Percentiles rank a stretch among this genome's conserved stretches.
These are phyloP conservation scores for Oidium heveae DNA, from an alignment of 2,329 filamentous ascomycete genomes.

Conservation along the genomic window DNA sequence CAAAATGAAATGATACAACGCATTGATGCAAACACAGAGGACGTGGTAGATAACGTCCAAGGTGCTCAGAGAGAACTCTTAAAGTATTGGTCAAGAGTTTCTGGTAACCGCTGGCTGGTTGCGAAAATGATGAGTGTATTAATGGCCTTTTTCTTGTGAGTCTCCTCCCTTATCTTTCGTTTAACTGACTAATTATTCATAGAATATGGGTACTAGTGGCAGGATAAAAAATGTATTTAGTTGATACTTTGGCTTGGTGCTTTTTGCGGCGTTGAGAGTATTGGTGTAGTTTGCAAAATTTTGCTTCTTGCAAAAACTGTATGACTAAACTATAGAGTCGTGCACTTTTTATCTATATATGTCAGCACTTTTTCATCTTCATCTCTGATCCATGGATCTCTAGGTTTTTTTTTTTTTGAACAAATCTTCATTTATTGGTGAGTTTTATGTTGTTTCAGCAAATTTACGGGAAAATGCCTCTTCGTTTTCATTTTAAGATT, in stretches of 20 bases:
- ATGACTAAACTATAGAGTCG: no score
- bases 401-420: no score
- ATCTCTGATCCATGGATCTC: no score
- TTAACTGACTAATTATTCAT: background rate
- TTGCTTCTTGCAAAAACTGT: no score
- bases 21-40: slow-evolving; percentile 92
- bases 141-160: slow-evolving; percentile 71
- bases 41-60: slow-evolving; percentile 95
- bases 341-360: no score
- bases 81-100: slow-evolving; percentile 90
- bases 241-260: background rate
- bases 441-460: no score
- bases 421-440: no score
- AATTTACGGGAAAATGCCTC: no score
- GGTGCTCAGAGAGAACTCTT: slow-evolving; percentile 84
- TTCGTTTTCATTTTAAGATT: no score
- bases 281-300: no score
- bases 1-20: slow-evolving; percentile 95
- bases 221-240: slow-evolving; percentile 3
- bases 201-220: slow-evolving; percentile 13
- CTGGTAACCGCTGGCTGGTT: slow-evolving; percentile 84
- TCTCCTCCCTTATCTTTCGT: slow-evolving; percentile 5
- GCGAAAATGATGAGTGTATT: slow-evolving; percentile 72
- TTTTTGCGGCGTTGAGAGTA: no score
- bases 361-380: no score